Percentiles rank a stretch among this genome's conserved stretches.
These are phyloP conservation scores for Laburnicola sp. DNA, from an alignment of 2,329 filamentous ascomycete species.

Conservation along the genomic window DNA sequence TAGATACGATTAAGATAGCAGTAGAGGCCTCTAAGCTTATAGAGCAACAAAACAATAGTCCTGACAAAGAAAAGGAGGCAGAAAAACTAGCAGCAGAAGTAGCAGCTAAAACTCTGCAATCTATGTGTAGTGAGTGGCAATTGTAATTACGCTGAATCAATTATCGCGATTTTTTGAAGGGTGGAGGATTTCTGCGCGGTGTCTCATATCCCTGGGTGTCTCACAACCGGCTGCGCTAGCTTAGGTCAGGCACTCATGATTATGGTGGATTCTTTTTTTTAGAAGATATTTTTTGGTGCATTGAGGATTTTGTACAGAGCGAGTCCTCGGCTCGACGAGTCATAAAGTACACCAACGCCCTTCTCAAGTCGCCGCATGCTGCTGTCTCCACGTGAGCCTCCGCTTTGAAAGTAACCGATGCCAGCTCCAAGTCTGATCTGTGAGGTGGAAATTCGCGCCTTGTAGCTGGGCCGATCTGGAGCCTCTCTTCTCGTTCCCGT, in stretches of 20 bases:
- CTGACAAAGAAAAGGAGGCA: too few species aligned
- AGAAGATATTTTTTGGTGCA: conserved; percentile 13
- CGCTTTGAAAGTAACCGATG: conserved; percentile 6
- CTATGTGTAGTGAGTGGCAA: too few species aligned
- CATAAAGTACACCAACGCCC: conserved; percentile 26
- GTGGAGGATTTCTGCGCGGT: too few species aligned
- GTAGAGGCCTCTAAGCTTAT: too few species aligned
- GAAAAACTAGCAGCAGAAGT: too few species aligned
- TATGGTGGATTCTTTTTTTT: background rate
- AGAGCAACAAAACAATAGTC: too few species aligned
- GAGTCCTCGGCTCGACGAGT: conserved; percentile 37
- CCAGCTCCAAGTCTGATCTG: background rate
- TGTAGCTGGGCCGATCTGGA: background rate
- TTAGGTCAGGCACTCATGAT: background rate
- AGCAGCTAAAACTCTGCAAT: too few species aligned
- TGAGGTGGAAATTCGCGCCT: background rate
- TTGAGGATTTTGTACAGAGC: conserved; percentile 37
- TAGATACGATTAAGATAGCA: too few species aligned
- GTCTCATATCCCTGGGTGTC: too few species aligned
- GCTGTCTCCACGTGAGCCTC: conserved; percentile 4
- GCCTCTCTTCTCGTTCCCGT: background rate
- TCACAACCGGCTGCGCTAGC: too few species aligned
- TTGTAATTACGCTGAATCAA: too few species aligned
- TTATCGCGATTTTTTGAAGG: too few species aligned
- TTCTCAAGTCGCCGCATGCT: conserved; percentile 4